Base-by-base conservation (phyloP, 805 yeast genomes). In the Candida ipomoeae region DNA sequence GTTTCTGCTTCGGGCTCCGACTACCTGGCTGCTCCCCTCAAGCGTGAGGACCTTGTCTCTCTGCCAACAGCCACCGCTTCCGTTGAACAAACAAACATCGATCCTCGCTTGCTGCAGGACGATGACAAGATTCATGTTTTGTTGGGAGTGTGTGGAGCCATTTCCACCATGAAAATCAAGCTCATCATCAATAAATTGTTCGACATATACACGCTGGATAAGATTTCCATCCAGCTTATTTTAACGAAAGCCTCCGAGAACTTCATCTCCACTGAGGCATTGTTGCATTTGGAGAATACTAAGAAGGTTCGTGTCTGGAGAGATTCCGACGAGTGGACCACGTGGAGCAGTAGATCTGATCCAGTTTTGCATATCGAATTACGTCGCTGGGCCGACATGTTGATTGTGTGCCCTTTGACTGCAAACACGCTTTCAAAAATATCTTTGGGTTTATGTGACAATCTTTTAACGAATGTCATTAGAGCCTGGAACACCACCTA, bases 401-500 rank as follows among this genome's bases (percentile, higher is more conserved):
- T 94, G 44, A 79, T 94, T 20, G 86, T 92, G 40, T 96, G 96
- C n/a, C 99, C 99, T 13, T 73, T 92, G 57, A 85, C 96, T 14
- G 97, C 98, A 5, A 94, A 94, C 66, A 86, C 98, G 0, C 72
- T 92, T 45, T 84, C 96, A 13, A 94, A 94, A 62, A 84, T 94
- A 47, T 84, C 96, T 0, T 73, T 89, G 51, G 99, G 99, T 0
- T 74, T 92, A 40, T 92, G 97, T 63, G 98, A 92, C 67, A 94
- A 94, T 67, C 72, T 92, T 56, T 74, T 94, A 50, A 92, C 98
- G 4, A 87, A 87, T 62, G 95, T 91, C 18, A 80, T 94, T 15
- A 77, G 99, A 53, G 96, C 97, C 2, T 92, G 99, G 99, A 91
- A 94, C 67, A 87, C 96, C 0, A 82, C 86, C 44, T 85, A 85